These are phyloP conservation scores for Carallia brachiata DNA, from an alignment of 345 rosid genomes.

Conservation along the genomic window DNA sequence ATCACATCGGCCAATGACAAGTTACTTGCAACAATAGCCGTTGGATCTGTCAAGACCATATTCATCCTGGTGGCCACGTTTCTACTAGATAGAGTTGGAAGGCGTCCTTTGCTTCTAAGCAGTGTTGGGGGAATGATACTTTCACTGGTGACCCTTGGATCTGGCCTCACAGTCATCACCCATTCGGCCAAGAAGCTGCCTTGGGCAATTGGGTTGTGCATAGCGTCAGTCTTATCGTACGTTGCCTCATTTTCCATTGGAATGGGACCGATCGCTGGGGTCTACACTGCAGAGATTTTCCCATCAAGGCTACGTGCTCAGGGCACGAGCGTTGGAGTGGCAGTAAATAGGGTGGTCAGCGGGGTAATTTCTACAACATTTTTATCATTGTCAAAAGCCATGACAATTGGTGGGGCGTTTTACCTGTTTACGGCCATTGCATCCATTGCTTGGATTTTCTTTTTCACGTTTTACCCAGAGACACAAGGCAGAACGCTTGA, in stretches of 20 bases:
- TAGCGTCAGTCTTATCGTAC: conserved; percentile 13
- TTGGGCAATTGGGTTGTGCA: conserved; percentile 29
- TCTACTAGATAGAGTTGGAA: conserved; percentile 4
- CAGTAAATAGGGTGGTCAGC: too few species aligned
- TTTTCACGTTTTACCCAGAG: conserved; percentile 9
- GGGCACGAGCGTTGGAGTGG: too few species aligned
- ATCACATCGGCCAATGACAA: too few species aligned
- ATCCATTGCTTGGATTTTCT: conserved; percentile 10
- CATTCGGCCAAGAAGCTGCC: conserved; percentile 11
- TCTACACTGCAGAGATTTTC: conserved; percentile 32
- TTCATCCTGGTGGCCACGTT: too few species aligned
- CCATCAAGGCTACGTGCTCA: conserved; percentile 10
- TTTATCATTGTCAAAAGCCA: conserved; percentile 20
- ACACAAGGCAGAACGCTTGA: conserved; percentile 8
- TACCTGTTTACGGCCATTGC: conserved; percentile 21
- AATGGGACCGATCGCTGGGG: conserved; percentile 29
- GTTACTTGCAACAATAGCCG: too few species aligned
- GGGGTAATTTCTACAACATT: conserved; percentile 23
- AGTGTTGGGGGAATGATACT: conserved; percentile 19
- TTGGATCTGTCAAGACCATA: too few species aligned
- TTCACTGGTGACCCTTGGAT: conserved; percentile 2
- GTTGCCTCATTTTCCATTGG: conserved; percentile 26
- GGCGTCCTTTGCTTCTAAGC: conserved; percentile 17
- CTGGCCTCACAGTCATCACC: conserved; percentile 8
- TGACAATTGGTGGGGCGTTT: conserved; percentile 27